Conservation (phyloP, 345 rosid species). For the Balakata baccata region DNA sequence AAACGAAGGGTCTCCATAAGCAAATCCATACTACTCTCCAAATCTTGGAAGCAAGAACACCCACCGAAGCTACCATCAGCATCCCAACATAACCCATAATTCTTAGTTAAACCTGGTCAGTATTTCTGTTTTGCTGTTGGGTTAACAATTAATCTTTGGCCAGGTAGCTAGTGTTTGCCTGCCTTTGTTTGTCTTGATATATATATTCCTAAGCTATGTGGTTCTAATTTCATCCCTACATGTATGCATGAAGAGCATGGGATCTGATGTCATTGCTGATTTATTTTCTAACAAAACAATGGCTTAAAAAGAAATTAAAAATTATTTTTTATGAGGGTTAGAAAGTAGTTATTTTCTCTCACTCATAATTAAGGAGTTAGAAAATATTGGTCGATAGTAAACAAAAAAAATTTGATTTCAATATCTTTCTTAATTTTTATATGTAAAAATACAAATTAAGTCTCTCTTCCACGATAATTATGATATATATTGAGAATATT, state of each 20-base stretch:
- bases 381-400: too few relatives aligned
- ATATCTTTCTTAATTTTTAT: too few relatives aligned
- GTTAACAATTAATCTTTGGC: neutral
- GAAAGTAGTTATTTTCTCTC: too few relatives aligned
- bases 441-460: too few relatives aligned
- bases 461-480: too few relatives aligned
- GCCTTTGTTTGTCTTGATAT: neutral
- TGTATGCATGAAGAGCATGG: neutral
- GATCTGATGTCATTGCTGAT: neutral
- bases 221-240: neutral
- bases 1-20: slow-evolving; percentile 32
- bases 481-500: too few relatives aligned
- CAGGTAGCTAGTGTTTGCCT: neutral
- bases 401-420: too few relatives aligned
- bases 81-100: neutral
- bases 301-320: too few relatives aligned
- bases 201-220: too few relatives aligned
- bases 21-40: slow-evolving; percentile 10
- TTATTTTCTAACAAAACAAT: too few relatives aligned
- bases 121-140: neutral
- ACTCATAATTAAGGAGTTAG: too few relatives aligned
- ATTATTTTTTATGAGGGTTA: too few relatives aligned
- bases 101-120: neutral
- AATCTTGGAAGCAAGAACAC: slow-evolving; percentile 12
- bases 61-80: neutral